Evolutionary conservation across 495 filamentous ascomycete species (phyloP).

Genomic region (Polyplosphaeria fusca): DNA sequence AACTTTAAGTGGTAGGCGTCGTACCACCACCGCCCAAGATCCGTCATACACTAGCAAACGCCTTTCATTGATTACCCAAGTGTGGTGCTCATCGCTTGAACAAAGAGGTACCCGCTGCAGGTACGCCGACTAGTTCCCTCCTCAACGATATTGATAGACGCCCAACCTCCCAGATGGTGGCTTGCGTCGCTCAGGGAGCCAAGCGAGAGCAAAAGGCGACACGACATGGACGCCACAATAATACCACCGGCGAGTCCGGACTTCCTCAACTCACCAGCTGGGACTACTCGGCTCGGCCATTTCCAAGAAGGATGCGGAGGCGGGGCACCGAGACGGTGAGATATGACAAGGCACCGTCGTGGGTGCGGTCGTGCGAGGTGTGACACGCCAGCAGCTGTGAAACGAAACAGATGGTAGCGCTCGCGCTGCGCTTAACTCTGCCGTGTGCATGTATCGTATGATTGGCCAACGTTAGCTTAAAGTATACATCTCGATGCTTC

Average conservation of each 20-base stretch:
- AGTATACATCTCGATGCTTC: no score
- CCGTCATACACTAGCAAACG: no score
- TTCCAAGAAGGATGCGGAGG: neutral
- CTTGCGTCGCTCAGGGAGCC: constrained; percentile 1
- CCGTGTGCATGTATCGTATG: no score
- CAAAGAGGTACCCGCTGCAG: no score
- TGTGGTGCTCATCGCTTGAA: no score
- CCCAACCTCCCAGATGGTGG: neutral
- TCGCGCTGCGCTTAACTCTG: no score
- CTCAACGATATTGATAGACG: neutral
- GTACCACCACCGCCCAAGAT: no score
- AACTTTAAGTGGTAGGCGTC: no score
- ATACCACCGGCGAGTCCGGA: constrained; percentile 12
- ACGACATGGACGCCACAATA: constrained; percentile 28
- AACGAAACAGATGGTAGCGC: neutral
- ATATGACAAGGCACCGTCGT: neutral
- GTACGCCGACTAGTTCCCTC: constrained; percentile 18
- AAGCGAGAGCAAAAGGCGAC: constrained; percentile 9
- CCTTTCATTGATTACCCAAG: no score
- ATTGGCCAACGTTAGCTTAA: no score
- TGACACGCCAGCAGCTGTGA: neutral
- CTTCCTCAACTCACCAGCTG: neutral
- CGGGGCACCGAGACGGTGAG: neutral
- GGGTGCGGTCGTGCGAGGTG: neutral
- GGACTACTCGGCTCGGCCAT: neutral